These are phyloP conservation scores for Coemansia sp. DNA, from an alignment of 192 early-diverging fungal species.

Conservation along the genomic window DNA sequence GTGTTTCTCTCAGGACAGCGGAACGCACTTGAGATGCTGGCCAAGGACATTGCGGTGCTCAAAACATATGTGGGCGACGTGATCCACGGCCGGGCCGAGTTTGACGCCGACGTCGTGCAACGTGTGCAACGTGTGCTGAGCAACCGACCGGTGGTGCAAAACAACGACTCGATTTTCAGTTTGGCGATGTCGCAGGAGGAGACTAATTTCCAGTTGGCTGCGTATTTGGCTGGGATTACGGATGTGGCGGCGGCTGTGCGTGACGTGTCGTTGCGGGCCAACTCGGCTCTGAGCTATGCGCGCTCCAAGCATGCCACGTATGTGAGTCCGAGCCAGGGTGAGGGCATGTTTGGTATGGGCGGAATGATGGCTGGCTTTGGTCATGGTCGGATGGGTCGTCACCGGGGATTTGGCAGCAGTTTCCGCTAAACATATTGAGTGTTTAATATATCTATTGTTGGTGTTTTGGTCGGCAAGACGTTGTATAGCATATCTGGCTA, in stretches of 20 bases:
- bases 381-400: constrained; percentile 17
- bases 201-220: constrained; percentile 44
- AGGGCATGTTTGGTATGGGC: constrained; percentile 37
- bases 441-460: background rate
- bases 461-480: too few relatives aligned
- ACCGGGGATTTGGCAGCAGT: constrained; percentile 28
- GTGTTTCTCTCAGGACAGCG: constrained; percentile 46
- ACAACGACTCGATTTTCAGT: constrained; percentile 39
- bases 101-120: constrained; percentile 52
- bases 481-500: too few relatives aligned
- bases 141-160: constrained; percentile 38
- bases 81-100: constrained; percentile 28
- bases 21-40: constrained; percentile 51
- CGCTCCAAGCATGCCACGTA: constrained; percentile 34
- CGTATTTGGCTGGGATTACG: constrained; percentile 35
- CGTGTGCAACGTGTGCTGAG: constrained; percentile 51
- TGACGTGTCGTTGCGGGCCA: constrained; percentile 36
- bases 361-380: constrained; percentile 33
- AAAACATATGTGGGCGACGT: constrained; percentile 49
- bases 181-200: constrained; percentile 50
- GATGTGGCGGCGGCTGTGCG: constrained; percentile 30
- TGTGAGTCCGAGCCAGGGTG: constrained; percentile 23
- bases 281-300: constrained; percentile 30
- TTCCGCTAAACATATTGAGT: constrained; percentile 16
- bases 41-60: constrained; percentile 39